Base-by-base conservation (phyloP, 768 basidiomycete species). In the Multifurca ochricompacta region DNA sequence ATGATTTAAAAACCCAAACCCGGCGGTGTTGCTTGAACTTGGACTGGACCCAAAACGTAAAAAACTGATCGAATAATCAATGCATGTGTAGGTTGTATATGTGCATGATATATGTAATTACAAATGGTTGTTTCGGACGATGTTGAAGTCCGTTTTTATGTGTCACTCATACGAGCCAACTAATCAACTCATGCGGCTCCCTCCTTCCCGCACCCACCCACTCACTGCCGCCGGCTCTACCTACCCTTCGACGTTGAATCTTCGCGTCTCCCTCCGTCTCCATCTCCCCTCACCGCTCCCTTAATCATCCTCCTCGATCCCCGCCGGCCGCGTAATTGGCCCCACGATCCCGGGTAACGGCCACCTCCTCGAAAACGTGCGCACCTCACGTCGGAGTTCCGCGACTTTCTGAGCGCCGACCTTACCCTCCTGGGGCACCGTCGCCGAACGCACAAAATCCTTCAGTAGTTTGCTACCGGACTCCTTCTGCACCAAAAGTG, bases 401-500 rank as follows among this genome's bases (percentile, higher is more conserved):
- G 73, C 75, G 32, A 96, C 89, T 71, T 81, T 73, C 64, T 78
- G 71, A 53, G 77, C 76, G 19, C 92, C 91, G 54, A 80, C 74
- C 68, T 82, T 82, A 59, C 83, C 87, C 64, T 86, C 84, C 62
- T 76, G 74, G 55, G 79, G 74, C 3, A 71, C 76, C 0, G 82
- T 82, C 6, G 91, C 91, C 35, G 85, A 85, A 42, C 84, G 80
- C 58, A 94, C 80, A 65, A 98, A 98, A 77, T 97, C 95, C 77
- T 95, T 95, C 59, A 99, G 80, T 62, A 96, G 73, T 77, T 96
- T 98, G 53, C 81, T 80, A 30, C 93, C 93, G 23, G 96, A 89
- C 73, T 96, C 94, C 70, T 92, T 91, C 73, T 98, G 96, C 41
- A 96, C 79, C 36, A 81, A 67, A 40, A 94, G 78, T 43, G 91